Conservation (phyloP, 108 stramenopile species). For the Phaeodactylum tricornutum region DNA sequence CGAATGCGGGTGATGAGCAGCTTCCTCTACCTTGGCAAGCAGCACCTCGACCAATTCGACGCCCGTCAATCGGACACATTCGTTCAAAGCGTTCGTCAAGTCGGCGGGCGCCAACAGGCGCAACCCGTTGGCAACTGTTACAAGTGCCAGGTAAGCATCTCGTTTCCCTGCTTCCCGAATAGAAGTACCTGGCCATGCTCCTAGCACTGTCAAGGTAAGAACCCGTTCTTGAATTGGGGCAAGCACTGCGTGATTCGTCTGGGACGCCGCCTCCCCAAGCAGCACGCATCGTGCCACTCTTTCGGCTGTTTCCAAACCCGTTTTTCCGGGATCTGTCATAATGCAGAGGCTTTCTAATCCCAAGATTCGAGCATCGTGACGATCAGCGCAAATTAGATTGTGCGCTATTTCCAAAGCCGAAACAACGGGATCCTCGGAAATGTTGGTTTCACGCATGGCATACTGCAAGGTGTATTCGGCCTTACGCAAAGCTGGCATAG, state of each 20-base stretch:
- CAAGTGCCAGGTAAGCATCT: background rate
- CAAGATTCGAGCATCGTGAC: constrained; percentile 30
- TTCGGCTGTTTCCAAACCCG: constrained; percentile 32
- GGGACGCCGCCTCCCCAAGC: constrained; percentile 9
- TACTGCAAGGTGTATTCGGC: no score
- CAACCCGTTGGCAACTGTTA: background rate
- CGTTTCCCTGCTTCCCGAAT: no score
- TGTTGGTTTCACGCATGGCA: background rate
- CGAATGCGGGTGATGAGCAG: background rate
- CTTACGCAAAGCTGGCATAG: no score
- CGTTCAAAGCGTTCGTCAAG: no score
- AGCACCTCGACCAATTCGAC: constrained; percentile 2
- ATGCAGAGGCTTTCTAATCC: constrained; percentile 37
- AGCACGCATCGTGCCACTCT: constrained; percentile 30
- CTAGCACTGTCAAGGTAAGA: background rate
- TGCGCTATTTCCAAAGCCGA: constrained; percentile 37
- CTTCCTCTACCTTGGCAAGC: background rate
- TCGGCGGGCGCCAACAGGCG: background rate
- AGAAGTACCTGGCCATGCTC: no score
- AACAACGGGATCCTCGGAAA: background rate
- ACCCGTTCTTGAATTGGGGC: background rate
- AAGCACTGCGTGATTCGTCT: background rate
- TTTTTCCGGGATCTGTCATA: constrained; percentile 33
- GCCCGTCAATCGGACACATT: no score
- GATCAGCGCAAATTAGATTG: constrained; percentile 39